phyloP scores from a whole-genome alignment of 495 filamentous ascomycete species.

The Pseudevernia furfuracea region DNA sequence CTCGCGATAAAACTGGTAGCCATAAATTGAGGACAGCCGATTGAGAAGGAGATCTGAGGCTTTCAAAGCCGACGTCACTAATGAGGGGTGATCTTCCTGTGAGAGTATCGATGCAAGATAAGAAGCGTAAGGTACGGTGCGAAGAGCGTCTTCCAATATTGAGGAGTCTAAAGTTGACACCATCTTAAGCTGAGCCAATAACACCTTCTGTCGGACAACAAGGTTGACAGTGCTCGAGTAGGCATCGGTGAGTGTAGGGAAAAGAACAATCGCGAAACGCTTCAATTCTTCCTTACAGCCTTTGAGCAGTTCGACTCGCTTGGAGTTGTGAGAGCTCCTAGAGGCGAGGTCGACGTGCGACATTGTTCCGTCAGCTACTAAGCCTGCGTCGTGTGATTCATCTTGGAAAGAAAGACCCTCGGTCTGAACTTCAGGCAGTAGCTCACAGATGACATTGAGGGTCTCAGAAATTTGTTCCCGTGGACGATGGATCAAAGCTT shows the following conservation, averaged over 20 bases:
- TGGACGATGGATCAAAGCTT: slow-evolving; percentile 93
- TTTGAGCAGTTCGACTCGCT: slow-evolving; percentile 66
- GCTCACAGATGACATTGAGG: slow-evolving; percentile 93
- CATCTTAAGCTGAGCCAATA: slow-evolving; percentile 95
- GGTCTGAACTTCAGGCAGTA: slow-evolving; percentile 62
- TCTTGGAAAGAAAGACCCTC: slow-evolving; percentile 45
- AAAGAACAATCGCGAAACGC: slow-evolving; percentile 88
- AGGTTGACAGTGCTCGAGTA: slow-evolving; percentile 98
- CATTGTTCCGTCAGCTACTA: slow-evolving; percentile 32
- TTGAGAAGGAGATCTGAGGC: slow-evolving; percentile 81
- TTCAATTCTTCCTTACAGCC: slow-evolving; percentile 78
- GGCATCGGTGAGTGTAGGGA: slow-evolving; percentile 93
- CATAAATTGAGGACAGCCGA: slow-evolving; percentile 78
- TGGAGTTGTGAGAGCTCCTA: slow-evolving; percentile 63
- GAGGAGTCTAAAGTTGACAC: slow-evolving; percentile 82
- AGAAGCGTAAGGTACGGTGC: slow-evolving; percentile 93
- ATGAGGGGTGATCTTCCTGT: slow-evolving; percentile 82
- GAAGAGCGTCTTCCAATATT: slow-evolving; percentile 79
- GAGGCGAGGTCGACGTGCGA: slow-evolving; percentile 36
- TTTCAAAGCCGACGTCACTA: slow-evolving; percentile 80
- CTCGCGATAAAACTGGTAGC: slow-evolving; percentile 94
- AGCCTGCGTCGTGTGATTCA: slow-evolving; percentile 45
- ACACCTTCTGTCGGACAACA: slow-evolving; percentile 93
- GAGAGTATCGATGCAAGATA: slow-evolving; percentile 93
- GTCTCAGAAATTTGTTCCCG: slow-evolving; percentile 96